A percentile compares a stretch with the other conserved stretches of the same genome.
These are phyloP conservation scores for Isabelozyma rhagii DNA, from an alignment of 805 yeast species.

Conservation along the genomic window DNA sequence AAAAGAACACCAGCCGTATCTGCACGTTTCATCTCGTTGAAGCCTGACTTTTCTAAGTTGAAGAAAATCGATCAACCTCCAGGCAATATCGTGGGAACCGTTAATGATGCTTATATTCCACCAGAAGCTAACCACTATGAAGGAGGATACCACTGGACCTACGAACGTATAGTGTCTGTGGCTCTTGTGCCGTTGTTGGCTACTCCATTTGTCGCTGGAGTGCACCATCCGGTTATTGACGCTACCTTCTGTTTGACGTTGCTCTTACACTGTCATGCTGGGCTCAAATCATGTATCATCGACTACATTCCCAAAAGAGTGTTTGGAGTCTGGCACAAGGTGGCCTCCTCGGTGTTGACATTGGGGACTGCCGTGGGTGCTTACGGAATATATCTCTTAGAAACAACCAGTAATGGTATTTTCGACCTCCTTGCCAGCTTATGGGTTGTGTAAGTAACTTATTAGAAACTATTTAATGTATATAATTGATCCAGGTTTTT, in stretches of 20 bases:
- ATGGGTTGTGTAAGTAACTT: conserved; percentile 49
- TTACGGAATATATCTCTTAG: conserved; percentile 80
- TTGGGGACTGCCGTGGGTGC: conserved; percentile 69
- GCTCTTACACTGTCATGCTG: conserved; percentile 78
- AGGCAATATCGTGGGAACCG: conserved; percentile 88
- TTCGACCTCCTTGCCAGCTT: conserved; percentile 58
- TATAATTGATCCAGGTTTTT: neutral
- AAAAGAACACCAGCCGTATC: neutral
- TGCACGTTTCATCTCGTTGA: conserved; percentile 18
- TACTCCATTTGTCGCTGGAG: conserved; percentile 75
- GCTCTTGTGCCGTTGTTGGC: conserved; percentile 75
- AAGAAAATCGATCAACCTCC: conserved; percentile 78
- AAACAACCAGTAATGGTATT: conserved; percentile 77
- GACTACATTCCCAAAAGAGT: conserved; percentile 90
- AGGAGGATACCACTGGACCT: conserved; percentile 94
- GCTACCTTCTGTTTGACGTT: conserved; percentile 63
- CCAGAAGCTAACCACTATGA: conserved; percentile 64
- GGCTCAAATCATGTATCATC: conserved; percentile 85
- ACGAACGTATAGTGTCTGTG: conserved; percentile 69
- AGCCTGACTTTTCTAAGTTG: conserved; percentile 45
- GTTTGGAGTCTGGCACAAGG: conserved; percentile 71
- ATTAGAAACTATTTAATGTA: neutral
- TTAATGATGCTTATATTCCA: conserved; percentile 77
- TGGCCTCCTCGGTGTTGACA: conserved; percentile 64
- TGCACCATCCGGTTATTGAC: conserved; percentile 67